Evolutionary conservation across 1,139 yeast genomes (phyloP), one percentile per base, ranked within the genome.

Genomic region (Kluyveromyces marxianus): DNA sequence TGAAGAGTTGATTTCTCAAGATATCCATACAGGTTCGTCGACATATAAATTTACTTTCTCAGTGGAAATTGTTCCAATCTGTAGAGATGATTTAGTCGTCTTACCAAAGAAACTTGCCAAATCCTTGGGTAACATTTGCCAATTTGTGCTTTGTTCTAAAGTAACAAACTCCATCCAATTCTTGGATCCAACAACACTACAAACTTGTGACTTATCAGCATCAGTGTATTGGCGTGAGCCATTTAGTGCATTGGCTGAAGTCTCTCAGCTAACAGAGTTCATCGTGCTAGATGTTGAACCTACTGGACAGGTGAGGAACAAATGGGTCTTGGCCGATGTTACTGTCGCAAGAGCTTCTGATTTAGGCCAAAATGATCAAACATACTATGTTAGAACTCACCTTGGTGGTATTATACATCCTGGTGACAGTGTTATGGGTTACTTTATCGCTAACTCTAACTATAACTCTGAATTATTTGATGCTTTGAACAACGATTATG

Each of bases 341-440:
- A 84, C 92, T 14, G 88, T 92, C 38, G 88, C 95, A 29, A 79
- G 97, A 60, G 81, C 92, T 24, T 69, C 81, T 43, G 97, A 92
- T 63, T 69, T 92, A 72, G 95, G 96, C 39, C 76, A 76, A 38
- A 89, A 89, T 59, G 96, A 88, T 61, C 77, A 78, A 55, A 82
- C 85, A 14, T 90, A 74, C 63, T 84, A 84, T 54, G 80, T 90
- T 40, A 78, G 96, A 62, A 79, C 96, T 0, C 97, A 92, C 65
- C 72, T 94, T 46, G 98, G 98, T 56, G 97, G 86, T 51, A 77
- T 92, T 58, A 72, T 92, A 58, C 96, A 90, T 63, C 96, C 97
- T 1, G 99, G 98, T 55, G 98, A 92, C 66, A 81, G 95, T 7
- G 95, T 82, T 37, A 71, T 89, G 76, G 98, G 98, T 44, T 92